Evolutionary conservation across 2,329 filamentous ascomycete genomes (phyloP).

Genomic region (Neonectria faginata): DNA sequence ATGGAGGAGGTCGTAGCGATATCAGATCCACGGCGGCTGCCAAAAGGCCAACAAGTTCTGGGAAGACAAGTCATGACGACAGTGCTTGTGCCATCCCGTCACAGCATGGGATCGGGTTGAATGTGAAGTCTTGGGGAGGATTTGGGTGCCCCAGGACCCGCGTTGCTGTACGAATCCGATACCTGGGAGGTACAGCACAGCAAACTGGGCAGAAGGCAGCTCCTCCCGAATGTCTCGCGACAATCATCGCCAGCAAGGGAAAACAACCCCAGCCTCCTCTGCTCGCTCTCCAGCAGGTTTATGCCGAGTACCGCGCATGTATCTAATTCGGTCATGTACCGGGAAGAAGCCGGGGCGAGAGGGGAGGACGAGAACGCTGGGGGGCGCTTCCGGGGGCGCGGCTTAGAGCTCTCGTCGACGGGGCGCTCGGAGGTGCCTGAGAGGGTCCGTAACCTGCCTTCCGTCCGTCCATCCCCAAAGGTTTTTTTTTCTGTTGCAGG

Average conservation of each 20-base stretch:
- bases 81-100: neutral
- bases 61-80: neutral
- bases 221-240: neutral
- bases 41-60: slow-evolving; percentile 20
- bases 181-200: slow-evolving; percentile 11
- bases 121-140: neutral
- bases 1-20: slow-evolving; percentile 6
- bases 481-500: slow-evolving; percentile 37
- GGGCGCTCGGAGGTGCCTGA: slow-evolving; percentile 5
- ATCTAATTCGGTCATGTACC: slow-evolving; percentile 31
- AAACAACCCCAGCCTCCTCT: slow-evolving; percentile 19
- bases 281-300: slow-evolving; percentile 17
- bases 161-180: slow-evolving; percentile 11
- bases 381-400: slow-evolving; percentile 6
- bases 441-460: slow-evolving; percentile 18
- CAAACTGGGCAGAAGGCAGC: neutral
- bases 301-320: slow-evolving; percentile 25
- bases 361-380: slow-evolving; percentile 25
- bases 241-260: neutral
- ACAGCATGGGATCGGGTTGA: neutral
- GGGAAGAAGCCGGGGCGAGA: slow-evolving; percentile 36
- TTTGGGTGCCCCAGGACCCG: neutral
- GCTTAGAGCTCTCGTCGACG: neutral
- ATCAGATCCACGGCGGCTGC: slow-evolving; percentile 32
- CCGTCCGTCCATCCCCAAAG: slow-evolving; percentile 44